Evolutionary conservation across 768 basidiomycete species (phyloP).

Genomic region (Tylopilus plumbeoviolaceoides): DNA sequence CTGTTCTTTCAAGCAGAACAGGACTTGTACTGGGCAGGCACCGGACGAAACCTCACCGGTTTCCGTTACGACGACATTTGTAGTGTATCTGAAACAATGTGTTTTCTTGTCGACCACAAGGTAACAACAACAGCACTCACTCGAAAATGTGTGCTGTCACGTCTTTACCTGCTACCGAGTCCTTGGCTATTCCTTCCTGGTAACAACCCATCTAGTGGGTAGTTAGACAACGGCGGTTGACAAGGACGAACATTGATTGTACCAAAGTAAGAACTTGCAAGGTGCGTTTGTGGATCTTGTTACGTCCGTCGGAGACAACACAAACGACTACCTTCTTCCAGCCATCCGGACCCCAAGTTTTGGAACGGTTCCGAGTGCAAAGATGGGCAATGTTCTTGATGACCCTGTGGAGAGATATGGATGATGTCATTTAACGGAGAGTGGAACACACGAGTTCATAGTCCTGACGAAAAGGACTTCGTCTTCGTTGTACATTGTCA

Average conservation of each 20-base stretch:
- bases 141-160: slow-evolving; percentile 94
- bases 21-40: slow-evolving; percentile 77
- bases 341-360: slow-evolving; percentile 82
- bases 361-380: slow-evolving; percentile 64
- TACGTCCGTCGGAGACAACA: slow-evolving; percentile 81
- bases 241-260: slow-evolving; percentile 22
- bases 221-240: background rate
- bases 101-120: background rate
- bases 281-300: slow-evolving; percentile 85
- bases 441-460: slow-evolving; percentile 69
- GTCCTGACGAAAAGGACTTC: slow-evolving; percentile 73
- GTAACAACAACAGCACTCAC: slow-evolving; percentile 36
- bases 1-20: slow-evolving; percentile 92
- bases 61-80: slow-evolving; percentile 73
- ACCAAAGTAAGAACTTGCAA: slow-evolving; percentile 84
- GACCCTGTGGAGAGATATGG: slow-evolving; percentile 43
- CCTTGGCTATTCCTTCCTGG: slow-evolving; percentile 88
- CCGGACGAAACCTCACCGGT: slow-evolving; percentile 74
- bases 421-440: slow-evolving; percentile 1
- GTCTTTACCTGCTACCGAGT: slow-evolving; percentile 83
- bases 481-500: slow-evolving; percentile 97
- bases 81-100: slow-evolving; percentile 55
- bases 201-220: slow-evolving; percentile 70
- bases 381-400: slow-evolving; percentile 85
- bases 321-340: slow-evolving; percentile 93